Base-by-base conservation (phyloP, 345 rosid genomes). In the Lenwebbia sp. region DNA sequence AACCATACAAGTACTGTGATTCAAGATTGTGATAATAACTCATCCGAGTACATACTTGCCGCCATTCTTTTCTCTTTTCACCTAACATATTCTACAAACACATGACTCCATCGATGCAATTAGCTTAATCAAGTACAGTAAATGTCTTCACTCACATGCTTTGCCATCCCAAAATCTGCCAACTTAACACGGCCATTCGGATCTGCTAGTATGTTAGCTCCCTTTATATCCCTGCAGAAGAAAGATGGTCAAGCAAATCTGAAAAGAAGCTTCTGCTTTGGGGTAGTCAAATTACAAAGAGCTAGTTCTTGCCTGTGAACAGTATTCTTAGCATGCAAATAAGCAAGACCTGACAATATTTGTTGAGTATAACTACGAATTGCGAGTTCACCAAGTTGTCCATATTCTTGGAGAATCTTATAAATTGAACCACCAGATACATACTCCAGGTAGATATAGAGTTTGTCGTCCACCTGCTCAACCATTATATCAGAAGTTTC, bases 91-190 rank as follows among this genome's bases (percentile, higher is more conserved):
- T 70, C 26, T 70, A 9, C 26, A 19, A 19, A 70, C 47, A 37
- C 47, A 70, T 33, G 78, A 47, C 78, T 37, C 25, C 47, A 70
- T 70, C 21, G 47, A 25, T 37, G 40, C 47, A 33, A 37, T 70
- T 70, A 37, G 78, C 78, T 70, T 33, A 70, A 70, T 70, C 47
- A 70, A 70, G 47, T 70, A 70, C 78, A 76, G 54, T 55, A 65
- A 14, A 55, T 44, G 62, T 37, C 10, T 58, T 37, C 40, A 83
- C 98, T 92, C 90, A 95, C 98, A 86, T 95, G 96, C 92, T 95
- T 95, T 87, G 98, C 98, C 98, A 95, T 95, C 89, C 98, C 98
- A 88, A 94, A 95, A 87, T 95, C 98, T 33, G 96, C 98, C 89
- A 95, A 89, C 87, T 95, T 95, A 51, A 95, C 94, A 17, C 95